Evolutionary conservation across 768 basidiomycete genomes (phyloP), one percentile per base, ranked within the genome.

Genomic region (Leccinum rimulosum): DNA sequence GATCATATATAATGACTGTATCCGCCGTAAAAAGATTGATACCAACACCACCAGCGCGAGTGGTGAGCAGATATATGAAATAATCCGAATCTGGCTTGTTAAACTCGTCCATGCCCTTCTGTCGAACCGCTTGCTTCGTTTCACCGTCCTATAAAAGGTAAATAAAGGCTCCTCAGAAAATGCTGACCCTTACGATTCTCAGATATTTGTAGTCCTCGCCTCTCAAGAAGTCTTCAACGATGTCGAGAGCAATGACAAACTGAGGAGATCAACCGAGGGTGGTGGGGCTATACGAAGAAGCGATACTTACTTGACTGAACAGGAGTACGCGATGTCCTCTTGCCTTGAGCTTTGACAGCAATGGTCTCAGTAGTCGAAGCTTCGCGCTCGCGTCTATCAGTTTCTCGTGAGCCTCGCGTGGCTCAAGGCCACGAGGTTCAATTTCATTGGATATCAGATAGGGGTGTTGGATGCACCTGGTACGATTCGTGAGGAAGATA

Each of bases 91-190:
- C 83, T 4, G 87, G 87, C 40, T 84, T 86, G 73, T 99, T 98
- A 79, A 91, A 99, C 61, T 87, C 86, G 64, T 99, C 97, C 87
- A 99, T 97, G 51, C 85, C 87, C 70, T 92, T 93, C 71, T 99
- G 97, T 25, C 97, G 83, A n/a, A 85, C 83, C 4, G 80, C 78
- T 65, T 91, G 87, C 70, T 90, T 90, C 4, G 94, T 95, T 60
- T 84, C 87, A 11, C 97, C 97, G 70, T 98, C 96, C 91, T 96
- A 64, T 1, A 27, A 22, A 58, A 45, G 30, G 35, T 67, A 31
- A 64, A 61, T 45, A n/a, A 61, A 54, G 62, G 38, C 22, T 5
- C 33, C 30, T 33, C 17, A 54, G 14, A 47, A 60, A 22, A 25
- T 52, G 66, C 53, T 40, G 54, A 40, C 60, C n/a, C 79, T 54